Percentiles rank a stretch among this genome's conserved stretches.
Evolutionary conservation across 208 protist species (phyloP).

Genomic region (Crithidia bombi): DNA sequence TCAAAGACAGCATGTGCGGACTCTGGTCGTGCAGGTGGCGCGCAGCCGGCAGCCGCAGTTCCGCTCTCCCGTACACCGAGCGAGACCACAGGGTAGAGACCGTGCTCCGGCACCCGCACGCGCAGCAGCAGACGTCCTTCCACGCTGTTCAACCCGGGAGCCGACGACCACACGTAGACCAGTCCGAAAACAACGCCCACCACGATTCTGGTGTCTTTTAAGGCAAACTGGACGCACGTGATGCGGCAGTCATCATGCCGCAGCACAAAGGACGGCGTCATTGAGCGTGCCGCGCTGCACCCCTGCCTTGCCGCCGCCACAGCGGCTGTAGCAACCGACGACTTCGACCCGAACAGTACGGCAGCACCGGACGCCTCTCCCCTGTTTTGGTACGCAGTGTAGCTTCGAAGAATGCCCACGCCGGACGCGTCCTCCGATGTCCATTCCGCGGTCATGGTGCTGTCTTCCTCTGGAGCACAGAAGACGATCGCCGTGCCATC

Average conservation of each 20-base stretch:
- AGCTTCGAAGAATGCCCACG: neutral
- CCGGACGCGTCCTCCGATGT: neutral
- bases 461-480: slow-evolving; percentile 12
- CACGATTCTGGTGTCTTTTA: slow-evolving; percentile 67
- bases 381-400: neutral
- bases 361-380: neutral
- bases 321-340: too few species aligned
- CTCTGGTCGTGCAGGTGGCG: neutral
- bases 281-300: neutral
- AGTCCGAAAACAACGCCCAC: slow-evolving; percentile 62
- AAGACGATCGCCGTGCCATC: slow-evolving; percentile 76
- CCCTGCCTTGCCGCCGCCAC: neutral
- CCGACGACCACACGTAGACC: slow-evolving; percentile 73
- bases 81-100: slow-evolving; percentile 61
- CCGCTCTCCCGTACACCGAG: slow-evolving; percentile 28
- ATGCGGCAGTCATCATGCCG: slow-evolving; percentile 62
- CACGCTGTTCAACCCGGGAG: slow-evolving; percentile 62
- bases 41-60: neutral
- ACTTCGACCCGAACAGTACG: too few species aligned
- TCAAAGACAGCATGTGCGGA: neutral
- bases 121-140: slow-evolving; percentile 64
- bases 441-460: neutral
- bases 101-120: slow-evolving; percentile 45
- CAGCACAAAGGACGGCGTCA: slow-evolving; percentile 41
- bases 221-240: slow-evolving; percentile 44